These are phyloP conservation scores for Malassezia nana DNA, from an alignment of 1,284 basidiomycete genomes.

Conservation along the genomic window DNA sequence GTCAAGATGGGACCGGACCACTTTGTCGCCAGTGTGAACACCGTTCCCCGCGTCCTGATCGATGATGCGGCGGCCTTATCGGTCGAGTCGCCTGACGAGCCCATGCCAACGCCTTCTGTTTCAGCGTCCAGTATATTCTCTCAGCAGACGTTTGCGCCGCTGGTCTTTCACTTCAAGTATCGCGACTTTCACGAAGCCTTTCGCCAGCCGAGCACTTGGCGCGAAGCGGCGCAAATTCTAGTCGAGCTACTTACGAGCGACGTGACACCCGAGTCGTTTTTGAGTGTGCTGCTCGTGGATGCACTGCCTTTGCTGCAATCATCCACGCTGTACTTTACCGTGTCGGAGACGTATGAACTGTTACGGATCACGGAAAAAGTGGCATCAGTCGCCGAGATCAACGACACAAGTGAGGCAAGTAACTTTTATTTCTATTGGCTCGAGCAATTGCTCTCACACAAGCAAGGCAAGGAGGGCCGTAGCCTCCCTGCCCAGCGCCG, in stretches of 20 bases:
- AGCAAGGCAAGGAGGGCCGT: not conserved
- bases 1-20: constrained; percentile 25
- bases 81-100: not conserved
- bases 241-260: constrained; percentile 38
- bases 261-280: constrained; percentile 37
- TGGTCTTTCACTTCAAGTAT: constrained; percentile 41
- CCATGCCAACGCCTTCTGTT: not conserved
- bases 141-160: constrained; percentile 20
- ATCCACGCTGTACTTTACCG: constrained; percentile 20
- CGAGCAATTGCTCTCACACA: constrained; percentile 25
- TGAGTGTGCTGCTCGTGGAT: constrained; percentile 39
- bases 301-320: constrained; percentile 33
- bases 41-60: constrained; percentile 34
- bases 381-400: constrained; percentile 18
- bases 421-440: constrained; percentile 34
- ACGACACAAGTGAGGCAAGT: constrained; percentile 23
- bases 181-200: constrained; percentile 40
- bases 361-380: constrained; percentile 39
- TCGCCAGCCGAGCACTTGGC: constrained; percentile 20
- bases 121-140: constrained; percentile 24
- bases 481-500: not conserved
- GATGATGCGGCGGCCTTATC: constrained; percentile 10
- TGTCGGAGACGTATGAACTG: constrained; percentile 35
- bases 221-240: constrained; percentile 30
- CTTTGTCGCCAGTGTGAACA: constrained; percentile 36